Conservation (phyloP, 106 monocot species). For the Chionographis japonica region DNA sequence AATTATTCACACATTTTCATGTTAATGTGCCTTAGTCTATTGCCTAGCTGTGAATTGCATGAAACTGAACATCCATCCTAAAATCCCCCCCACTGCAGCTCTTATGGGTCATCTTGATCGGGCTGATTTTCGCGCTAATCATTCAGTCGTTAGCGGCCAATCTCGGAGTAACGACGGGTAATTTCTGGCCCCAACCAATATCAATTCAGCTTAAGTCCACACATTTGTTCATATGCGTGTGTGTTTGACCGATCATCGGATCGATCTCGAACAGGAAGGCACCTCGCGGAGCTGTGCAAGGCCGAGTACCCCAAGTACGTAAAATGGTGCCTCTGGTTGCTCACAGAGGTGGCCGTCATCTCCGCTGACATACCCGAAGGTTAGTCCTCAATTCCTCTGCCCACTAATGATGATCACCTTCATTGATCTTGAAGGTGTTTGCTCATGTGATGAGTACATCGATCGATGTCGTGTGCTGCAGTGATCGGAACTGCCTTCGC, state of each 20-base stretch:
- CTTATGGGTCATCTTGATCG: constrained; percentile 64
- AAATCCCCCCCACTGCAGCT: constrained; percentile 28
- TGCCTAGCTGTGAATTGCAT: too few species aligned
- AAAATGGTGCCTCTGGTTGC: constrained; percentile 45
- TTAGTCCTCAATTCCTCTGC: background rate
- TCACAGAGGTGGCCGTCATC: constrained; percentile 69
- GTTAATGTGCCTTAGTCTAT: too few species aligned
- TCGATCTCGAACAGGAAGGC: constrained; percentile 38
- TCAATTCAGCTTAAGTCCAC: too few species aligned
- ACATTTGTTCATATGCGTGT: too few species aligned
- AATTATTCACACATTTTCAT: background rate
- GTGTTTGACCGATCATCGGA: background rate
- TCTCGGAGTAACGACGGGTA: constrained; percentile 84
- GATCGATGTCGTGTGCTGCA: constrained; percentile 12
- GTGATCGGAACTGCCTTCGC: constrained; percentile 95
- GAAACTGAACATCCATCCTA: too few species aligned
- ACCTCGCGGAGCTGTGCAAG: constrained; percentile 70
- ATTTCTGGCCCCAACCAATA: too few species aligned
- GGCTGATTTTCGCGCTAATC: constrained; percentile 63
- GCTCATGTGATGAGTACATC: too few species aligned
- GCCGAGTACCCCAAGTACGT: constrained; percentile 53
- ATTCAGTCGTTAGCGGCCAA: constrained; percentile 84
- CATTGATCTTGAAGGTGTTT: too few species aligned
- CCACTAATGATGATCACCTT: background rate
- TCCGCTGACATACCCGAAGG: constrained; percentile 82